A percentile compares a stretch with the other conserved stretches of the same genome.
These are phyloP conservation scores for Quercus phellos DNA, from an alignment of 331 rosid genomes.

Conservation along the genomic window DNA sequence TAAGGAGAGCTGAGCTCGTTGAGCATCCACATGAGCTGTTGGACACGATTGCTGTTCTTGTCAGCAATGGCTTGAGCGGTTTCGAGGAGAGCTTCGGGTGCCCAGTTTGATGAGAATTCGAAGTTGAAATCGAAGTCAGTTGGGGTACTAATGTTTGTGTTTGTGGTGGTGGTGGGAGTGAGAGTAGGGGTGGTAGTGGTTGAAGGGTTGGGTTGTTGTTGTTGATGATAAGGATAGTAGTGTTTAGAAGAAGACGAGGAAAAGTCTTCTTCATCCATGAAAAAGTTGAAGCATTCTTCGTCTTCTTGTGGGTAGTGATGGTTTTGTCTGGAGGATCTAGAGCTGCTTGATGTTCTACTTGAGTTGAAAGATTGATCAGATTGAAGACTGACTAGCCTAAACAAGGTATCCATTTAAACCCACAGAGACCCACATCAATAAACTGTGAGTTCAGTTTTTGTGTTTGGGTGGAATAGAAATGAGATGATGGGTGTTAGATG, in stretches of 20 bases:
- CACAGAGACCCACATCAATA: constrained; percentile 53
- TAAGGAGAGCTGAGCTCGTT: constrained; percentile 83
- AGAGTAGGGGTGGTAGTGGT: constrained; percentile 19
- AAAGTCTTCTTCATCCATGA: constrained; percentile 97
- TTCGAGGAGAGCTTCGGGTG: constrained; percentile 54
- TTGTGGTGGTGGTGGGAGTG: constrained; percentile 6
- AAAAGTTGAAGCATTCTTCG: constrained; percentile 94
- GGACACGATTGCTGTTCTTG: constrained; percentile 53
- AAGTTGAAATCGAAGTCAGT: constrained; percentile 45
- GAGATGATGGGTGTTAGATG: constrained; percentile 31
- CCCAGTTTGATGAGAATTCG: constrained; percentile 73
- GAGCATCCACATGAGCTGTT: constrained; percentile 94
- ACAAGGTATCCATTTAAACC: constrained; percentile 87
- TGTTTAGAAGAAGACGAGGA: constrained; percentile 83
- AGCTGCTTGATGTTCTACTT: constrained; percentile 64
- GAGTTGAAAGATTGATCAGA: constrained; percentile 75
- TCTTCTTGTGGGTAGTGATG: constrained; percentile 32
- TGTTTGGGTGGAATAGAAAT: constrained; percentile 20
- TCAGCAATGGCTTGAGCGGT: constrained; percentile 70
- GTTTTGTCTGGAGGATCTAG: constrained; percentile 51
- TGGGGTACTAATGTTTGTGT: constrained; percentile 33
- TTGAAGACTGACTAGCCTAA: constrained; percentile 64
- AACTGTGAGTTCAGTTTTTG: neutral
- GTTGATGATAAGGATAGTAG: constrained; percentile 40
- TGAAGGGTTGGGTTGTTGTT: constrained; percentile 1